These are phyloP conservation scores for Fusarium equiseti DNA, from an alignment of 2,329 filamentous ascomycete genomes.

Conservation along the genomic window DNA sequence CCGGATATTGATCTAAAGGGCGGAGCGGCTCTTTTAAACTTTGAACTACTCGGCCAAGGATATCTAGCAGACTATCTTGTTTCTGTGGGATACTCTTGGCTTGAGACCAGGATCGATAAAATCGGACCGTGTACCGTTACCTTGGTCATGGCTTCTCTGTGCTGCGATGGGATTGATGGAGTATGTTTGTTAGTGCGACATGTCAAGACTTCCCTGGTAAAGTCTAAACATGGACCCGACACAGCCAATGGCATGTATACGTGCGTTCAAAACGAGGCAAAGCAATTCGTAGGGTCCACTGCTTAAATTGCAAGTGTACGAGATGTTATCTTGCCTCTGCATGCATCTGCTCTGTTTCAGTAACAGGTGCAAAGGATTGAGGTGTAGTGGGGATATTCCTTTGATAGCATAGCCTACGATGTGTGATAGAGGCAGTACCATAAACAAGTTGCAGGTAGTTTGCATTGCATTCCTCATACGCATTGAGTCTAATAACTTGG, in stretches of 20 bases:
- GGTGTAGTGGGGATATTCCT: constrained; percentile 1
- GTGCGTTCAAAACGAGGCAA: constrained; percentile 27
- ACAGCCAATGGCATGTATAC: constrained; percentile 10
- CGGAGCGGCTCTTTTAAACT: constrained; percentile 39
- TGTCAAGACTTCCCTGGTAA: constrained; percentile 7
- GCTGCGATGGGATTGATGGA: constrained; percentile 11
- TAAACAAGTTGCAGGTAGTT: not conserved
- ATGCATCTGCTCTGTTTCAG: constrained; percentile 42
- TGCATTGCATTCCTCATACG: not conserved
- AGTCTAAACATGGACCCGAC: not conserved
- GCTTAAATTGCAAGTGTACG: constrained; percentile 39
- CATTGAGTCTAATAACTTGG: not conserved
- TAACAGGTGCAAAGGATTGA: constrained; percentile 13
- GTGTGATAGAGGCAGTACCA: not conserved
- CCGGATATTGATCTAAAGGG: constrained; percentile 3
- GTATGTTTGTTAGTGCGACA: constrained; percentile 4
- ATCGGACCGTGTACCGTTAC: not conserved
- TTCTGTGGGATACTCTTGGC: not conserved
- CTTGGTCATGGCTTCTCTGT: constrained; percentile 2
- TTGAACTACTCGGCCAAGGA: constrained; percentile 5
- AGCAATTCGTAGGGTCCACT: constrained; percentile 32
- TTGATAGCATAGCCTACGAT: too few relatives aligned
- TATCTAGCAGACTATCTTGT: not conserved
- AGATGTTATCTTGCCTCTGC: not conserved
- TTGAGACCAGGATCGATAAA: not conserved